Evolutionary conservation across 306 rosid genomes (phyloP), one percentile per base, ranked within the genome.

Genomic region (Gastrolobium bilobum): DNA sequence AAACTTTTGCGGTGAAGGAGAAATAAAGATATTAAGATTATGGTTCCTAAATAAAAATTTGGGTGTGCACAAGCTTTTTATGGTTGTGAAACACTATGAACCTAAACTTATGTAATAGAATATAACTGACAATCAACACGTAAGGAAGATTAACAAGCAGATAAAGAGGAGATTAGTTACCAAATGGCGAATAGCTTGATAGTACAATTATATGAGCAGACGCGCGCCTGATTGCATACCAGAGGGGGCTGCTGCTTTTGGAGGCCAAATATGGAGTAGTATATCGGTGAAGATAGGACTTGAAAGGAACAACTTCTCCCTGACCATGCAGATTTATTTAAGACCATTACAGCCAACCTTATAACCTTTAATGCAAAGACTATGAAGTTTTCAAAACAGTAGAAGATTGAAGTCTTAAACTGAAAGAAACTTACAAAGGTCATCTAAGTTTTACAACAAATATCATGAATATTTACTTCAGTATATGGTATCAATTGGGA

Each of bases 161-260:
- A 68, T 9, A 44, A 60, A 44, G 74, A 67, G 54, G 78, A 26
- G 79, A 75, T 61, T 68, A 73, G 42, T 88, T 89, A 95, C 99
- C 98, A 81, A 79, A 96, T 59, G 99, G 88, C 0, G 99, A 96
- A 79, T 96, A 96, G 88, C 97, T 90, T 78, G 96, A 89, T 35
- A 96, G 83, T 71, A 96, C 96, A 34, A 96, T 93, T 81, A 96
- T 88, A 79, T 96, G 99, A 71, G 99, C 96, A 46, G 99, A 96
- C 1, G 99, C 99, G 26, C 97, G 92, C 85, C 99, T 84, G 79
- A 96, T 69, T 61, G 99, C 94, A 75, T 93, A 96, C 99, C 99
- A 96, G 65, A 96, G 96, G 47, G 98, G 98, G 78, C 71, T 93
- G 89, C 85, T 90, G 83, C 99, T 96, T 14, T 87, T 73, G 87